Base-by-base conservation (phyloP, 306 rosid species). In the Fragaria vesca region DNA sequence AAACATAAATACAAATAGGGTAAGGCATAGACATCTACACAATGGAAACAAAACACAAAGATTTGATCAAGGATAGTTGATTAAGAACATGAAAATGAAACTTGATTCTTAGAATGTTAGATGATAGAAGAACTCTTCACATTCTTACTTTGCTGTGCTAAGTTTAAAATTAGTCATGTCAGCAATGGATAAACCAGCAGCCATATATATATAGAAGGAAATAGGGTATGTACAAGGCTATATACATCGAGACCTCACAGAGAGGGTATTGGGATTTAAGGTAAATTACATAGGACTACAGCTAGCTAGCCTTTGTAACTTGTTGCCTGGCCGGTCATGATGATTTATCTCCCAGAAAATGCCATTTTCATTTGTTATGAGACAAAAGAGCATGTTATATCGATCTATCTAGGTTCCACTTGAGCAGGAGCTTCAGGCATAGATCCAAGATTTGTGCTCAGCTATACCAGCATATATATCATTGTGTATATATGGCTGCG, bases 311-410 rank as follows among this genome's bases (percentile, higher is more conserved):
- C 5, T 15, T 34, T 32, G 69, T 32, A 63, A 34, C n/a, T 66
- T 34, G 26, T 40, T 66, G 48, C 71, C 48, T 66, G 24, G 70
- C 40, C 47, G 24, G 70, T 16, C 70, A 63, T 32, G 69, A 63
- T 63, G 21, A 63, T 26, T 4, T 12, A 12, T 60, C 66, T 26
- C 38, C 65, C 66, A 60, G 13, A 26, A 60, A 12, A 60, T 13
- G 21, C 45, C 45, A 65, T 13, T 34, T 32, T 34, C 0, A 34
- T 32, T 2, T 32, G 69, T 65, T 32, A 32, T 2, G 18, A 34
- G 66, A 60, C 66, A 60, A 65, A 65, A 34, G 43, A 43, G 45
- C 69, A 34, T 65, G 21, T 18, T 38, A 66, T 40, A 66, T 66
- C 21, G 6, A 8, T 38, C 30, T 3, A 36, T 36, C 71, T 66